A percentile compares a stretch with the other conserved stretches of the same genome.
Conservation (phyloP, 2,329 filamentous ascomycete species). For the Colletotrichum sp. region DNA sequence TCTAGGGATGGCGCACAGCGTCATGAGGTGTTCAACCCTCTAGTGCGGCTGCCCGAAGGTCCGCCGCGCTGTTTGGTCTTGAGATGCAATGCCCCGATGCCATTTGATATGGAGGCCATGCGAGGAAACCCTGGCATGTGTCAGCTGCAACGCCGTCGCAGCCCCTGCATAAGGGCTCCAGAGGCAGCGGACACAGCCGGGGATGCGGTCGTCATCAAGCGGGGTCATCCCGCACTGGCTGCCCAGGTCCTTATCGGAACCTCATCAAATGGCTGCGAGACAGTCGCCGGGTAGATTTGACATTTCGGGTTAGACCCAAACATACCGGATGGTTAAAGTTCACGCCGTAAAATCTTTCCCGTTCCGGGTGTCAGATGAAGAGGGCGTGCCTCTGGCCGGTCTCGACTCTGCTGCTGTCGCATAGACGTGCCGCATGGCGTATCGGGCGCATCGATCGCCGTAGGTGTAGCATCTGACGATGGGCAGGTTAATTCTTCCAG, state of each 20-base stretch:
- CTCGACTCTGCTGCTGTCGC: neutral
- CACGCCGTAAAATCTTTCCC: slow-evolving; percentile 7
- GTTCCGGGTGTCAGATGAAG: neutral
- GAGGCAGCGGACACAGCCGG: neutral
- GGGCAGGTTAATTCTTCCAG: neutral
- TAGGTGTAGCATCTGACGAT: neutral
- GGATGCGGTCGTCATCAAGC: slow-evolving; percentile 14
- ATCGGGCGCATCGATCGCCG: neutral
- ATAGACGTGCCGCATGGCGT: neutral
- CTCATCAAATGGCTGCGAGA: neutral
- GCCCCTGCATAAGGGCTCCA: neutral
- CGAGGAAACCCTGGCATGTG: neutral
- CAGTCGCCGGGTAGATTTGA: slow-evolving; percentile 5
- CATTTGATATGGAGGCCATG: neutral
- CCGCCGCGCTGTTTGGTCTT: neutral
- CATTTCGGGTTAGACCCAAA: slow-evolving; percentile 4
- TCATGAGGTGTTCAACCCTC: neutral
- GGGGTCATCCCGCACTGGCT: slow-evolving; percentile 8
- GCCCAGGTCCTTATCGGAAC: slow-evolving; percentile 6
- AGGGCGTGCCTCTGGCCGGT: neutral
- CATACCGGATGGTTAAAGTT: neutral
- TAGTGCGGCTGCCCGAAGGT: neutral
- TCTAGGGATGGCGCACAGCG: neutral
- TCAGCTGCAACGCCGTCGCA: neutral
- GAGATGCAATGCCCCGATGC: neutral